phyloP scores from a whole-genome alignment of 371 early-diverging fungal genomes.

The Synchytrium microbalum region DNA sequence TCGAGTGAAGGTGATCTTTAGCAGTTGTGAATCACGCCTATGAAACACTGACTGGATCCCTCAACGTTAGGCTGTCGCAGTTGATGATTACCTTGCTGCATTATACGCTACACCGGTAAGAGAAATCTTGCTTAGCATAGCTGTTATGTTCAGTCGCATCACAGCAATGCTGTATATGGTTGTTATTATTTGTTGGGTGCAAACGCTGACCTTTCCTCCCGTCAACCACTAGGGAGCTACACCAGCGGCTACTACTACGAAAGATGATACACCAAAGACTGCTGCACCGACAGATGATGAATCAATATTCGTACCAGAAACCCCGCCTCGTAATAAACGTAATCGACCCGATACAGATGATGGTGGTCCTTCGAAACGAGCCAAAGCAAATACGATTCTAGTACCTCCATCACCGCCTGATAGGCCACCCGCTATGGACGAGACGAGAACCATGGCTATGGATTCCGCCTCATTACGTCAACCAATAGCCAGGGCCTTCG shows the following conservation, averaged over 20 bases:
- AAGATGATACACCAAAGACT: background rate
- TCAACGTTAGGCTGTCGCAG: background rate
- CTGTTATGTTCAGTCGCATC: background rate
- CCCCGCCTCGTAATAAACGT: too few species aligned
- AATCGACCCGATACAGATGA: too few species aligned
- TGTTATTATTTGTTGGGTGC: background rate
- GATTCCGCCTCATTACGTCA: too few species aligned
- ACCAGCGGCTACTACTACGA: background rate
- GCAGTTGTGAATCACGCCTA: background rate
- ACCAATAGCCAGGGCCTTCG: too few species aligned
- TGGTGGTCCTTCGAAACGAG: too few species aligned
- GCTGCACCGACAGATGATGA: background rate
- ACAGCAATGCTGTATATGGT: background rate
- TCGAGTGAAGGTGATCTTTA: background rate
- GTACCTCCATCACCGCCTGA: too few species aligned
- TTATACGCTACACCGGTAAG: background rate
- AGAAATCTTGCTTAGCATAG: background rate
- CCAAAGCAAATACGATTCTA: too few species aligned
- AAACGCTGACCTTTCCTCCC: background rate
- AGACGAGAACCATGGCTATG: too few species aligned
- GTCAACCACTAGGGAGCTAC: background rate
- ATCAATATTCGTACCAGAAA: too few species aligned
- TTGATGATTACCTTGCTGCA: background rate
- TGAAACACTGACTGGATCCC: background rate
- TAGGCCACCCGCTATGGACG: too few species aligned